These are phyloP conservation scores for Turnera subulata DNA, from an alignment of 345 rosid species.

Conservation along the genomic window DNA sequence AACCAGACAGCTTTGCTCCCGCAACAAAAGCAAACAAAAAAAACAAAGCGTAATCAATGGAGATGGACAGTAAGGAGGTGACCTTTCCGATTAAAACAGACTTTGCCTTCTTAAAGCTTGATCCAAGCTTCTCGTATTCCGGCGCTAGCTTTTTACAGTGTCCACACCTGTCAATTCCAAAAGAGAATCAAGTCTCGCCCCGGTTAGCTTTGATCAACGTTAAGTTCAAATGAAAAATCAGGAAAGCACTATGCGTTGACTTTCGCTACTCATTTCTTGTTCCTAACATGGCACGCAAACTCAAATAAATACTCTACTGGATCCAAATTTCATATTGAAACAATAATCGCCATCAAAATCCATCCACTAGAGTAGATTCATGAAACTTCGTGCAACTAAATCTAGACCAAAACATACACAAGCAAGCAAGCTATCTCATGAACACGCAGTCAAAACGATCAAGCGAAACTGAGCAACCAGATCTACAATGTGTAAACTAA, in stretches of 20 bases:
- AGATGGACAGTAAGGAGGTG: background rate
- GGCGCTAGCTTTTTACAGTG: constrained; percentile 99
- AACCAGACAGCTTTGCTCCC: background rate
- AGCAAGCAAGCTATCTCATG: background rate
- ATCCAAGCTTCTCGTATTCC: constrained; percentile 84
- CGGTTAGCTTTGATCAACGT: background rate
- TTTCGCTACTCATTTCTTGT: too few relatives aligned
- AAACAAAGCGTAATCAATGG: background rate
- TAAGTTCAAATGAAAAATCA: too few relatives aligned
- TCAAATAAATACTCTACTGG: too few relatives aligned
- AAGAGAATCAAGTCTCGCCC: too few relatives aligned
- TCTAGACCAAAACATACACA: too few relatives aligned
- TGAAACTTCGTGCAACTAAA: too few relatives aligned
- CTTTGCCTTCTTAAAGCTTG: constrained; percentile 86
- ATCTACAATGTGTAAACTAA: constrained; percentile 11
- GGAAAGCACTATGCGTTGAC: too few relatives aligned
- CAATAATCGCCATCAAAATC: too few relatives aligned
- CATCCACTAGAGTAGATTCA: too few relatives aligned
- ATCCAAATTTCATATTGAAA: too few relatives aligned
- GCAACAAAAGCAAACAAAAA: background rate
- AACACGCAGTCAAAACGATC: background rate
- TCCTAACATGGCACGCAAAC: too few relatives aligned
- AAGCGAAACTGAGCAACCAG: constrained; percentile 18
- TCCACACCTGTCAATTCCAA: constrained; percentile 66
- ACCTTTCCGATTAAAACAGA: constrained; percentile 94